A percentile compares a stretch with the other conserved stretches of the same genome.
Evolutionary conservation across 192 early-diverging fungal genomes (phyloP).

Genomic region (Rhizoclosmatium sp.): DNA sequence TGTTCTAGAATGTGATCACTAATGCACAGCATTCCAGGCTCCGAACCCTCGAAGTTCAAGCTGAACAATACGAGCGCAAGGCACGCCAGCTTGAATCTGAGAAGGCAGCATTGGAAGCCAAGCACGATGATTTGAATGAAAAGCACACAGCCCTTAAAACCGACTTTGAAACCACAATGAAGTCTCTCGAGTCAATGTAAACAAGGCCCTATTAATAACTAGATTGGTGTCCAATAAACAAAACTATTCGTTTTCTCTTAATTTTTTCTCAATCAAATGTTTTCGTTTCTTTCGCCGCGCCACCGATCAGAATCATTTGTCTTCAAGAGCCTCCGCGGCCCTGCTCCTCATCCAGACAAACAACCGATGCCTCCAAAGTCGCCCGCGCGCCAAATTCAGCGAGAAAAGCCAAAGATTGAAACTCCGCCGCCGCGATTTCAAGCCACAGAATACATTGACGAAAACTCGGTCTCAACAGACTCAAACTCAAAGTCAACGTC

Average conservation of each 20-base stretch:
- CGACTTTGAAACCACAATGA: slow-evolving; percentile 80
- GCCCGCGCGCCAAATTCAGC: too few species aligned
- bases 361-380: too few species aligned
- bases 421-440: slow-evolving; percentile 3
- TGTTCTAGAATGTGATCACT: too few species aligned
- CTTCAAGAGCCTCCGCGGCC: too few species aligned
- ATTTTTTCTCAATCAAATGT: too few species aligned
- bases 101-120: slow-evolving; percentile 70
- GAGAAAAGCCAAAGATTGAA: neutral
- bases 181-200: slow-evolving; percentile 69
- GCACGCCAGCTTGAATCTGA: slow-evolving; percentile 81
- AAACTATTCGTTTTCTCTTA: neutral
- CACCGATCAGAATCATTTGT: too few species aligned
- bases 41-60: slow-evolving; percentile 21
- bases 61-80: slow-evolving; percentile 80
- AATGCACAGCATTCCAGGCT: neutral
- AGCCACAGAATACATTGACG: neutral
- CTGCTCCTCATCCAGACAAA: too few species aligned
- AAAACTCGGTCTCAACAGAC: neutral
- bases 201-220: neutral
- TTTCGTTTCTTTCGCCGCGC: too few species aligned
- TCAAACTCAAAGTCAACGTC: neutral
- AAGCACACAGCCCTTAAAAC: slow-evolving; percentile 72
- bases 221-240: neutral
- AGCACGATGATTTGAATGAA: slow-evolving; percentile 71